A percentile compares a stretch with the other conserved stretches of the same genome.
Evolutionary conservation across 1,139 yeast genomes (phyloP).

Genomic region (Hansenula lynferdii): DNA sequence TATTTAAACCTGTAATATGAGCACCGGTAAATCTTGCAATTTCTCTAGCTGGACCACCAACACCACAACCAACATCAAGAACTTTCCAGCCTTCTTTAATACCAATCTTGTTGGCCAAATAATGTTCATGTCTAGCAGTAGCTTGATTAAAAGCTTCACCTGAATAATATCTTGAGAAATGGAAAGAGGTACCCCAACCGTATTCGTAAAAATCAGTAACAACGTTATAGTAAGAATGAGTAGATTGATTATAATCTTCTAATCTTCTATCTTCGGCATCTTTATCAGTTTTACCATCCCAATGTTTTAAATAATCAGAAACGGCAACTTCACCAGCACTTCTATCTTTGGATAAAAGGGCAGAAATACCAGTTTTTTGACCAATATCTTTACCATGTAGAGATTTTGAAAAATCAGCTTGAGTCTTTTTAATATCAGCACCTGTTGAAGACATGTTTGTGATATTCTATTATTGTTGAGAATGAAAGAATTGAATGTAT

Average conservation of each 20-base stretch:
- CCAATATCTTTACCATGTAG: slow-evolving; percentile 75
- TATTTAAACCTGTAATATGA: slow-evolving; percentile 84
- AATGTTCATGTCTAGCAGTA: slow-evolving; percentile 96
- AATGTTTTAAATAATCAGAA: slow-evolving; percentile 90
- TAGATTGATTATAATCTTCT: slow-evolving; percentile 80
- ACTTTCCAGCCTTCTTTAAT: slow-evolving; percentile 78
- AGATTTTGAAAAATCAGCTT: slow-evolving; percentile 68
- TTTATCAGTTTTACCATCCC: slow-evolving; percentile 85
- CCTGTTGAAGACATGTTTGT: slow-evolving; percentile 9
- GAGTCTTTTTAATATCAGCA: slow-evolving; percentile 33
- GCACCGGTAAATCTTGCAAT: slow-evolving; percentile 89
- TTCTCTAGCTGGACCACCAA: slow-evolving; percentile 99
- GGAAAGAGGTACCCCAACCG: slow-evolving; percentile 99
- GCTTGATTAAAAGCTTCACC: slow-evolving; percentile 96
- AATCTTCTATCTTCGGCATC: slow-evolving; percentile 73
- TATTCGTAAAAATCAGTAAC: slow-evolving; percentile 97
- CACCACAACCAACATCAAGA: slow-evolving; percentile 98
- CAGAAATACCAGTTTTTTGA: slow-evolving; percentile 65
- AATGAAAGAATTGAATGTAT: neutral
- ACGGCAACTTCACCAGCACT: slow-evolving; percentile 81
- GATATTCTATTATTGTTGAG: slow-evolving; percentile 1
- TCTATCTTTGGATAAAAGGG: slow-evolving; percentile 70
- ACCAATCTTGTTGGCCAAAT: slow-evolving; percentile 82
- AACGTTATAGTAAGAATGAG: slow-evolving; percentile 94
- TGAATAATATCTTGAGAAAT: slow-evolving; percentile 86